Evolutionary conservation across 2,329 filamentous ascomycete genomes (phyloP).

Genomic region (Phaeosphaeria sp.): DNA sequence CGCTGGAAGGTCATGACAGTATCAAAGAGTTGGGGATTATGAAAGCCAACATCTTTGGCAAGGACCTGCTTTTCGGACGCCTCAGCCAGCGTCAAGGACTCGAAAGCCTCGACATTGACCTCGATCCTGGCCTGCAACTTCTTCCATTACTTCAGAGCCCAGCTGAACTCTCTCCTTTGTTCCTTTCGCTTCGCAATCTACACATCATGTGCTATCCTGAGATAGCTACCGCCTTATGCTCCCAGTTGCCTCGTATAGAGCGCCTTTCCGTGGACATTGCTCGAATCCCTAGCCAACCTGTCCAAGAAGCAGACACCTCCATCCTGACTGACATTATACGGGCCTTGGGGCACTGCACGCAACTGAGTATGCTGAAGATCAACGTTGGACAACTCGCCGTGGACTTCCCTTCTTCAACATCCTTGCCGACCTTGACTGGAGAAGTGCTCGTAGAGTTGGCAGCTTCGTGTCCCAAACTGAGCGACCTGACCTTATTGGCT

Average conservation of each 20-base stretch:
- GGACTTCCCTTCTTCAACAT: conserved; percentile 31
- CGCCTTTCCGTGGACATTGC: conserved; percentile 39
- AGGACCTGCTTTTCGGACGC: conserved; percentile 35
- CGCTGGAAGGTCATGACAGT: conserved; percentile 25
- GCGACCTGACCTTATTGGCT: conserved; percentile 34
- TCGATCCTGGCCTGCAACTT: conserved; percentile 36
- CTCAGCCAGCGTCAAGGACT: conserved; percentile 33
- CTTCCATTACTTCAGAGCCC: conserved; percentile 28
- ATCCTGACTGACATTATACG: conserved; percentile 31
- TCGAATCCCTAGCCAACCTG: conserved; percentile 26
- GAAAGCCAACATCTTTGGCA: conserved; percentile 28
- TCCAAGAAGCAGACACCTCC: conserved; percentile 21
- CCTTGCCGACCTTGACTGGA: conserved; percentile 31
- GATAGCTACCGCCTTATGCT: conserved; percentile 33
- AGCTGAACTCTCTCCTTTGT: conserved; percentile 18
- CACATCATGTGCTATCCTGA: conserved; percentile 43
- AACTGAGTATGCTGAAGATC: conserved; percentile 31
- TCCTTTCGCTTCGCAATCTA: conserved; percentile 30
- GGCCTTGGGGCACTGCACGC: conserved; percentile 22
- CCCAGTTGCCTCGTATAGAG: conserved; percentile 29
- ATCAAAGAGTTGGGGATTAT: conserved; percentile 35
- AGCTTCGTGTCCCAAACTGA: conserved; percentile 26
- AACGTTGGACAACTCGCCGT: conserved; percentile 31
- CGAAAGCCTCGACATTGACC: conserved; percentile 37
- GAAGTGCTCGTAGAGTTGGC: conserved; percentile 28